Evolutionary conservation across 176 grass and related monocot genomes (phyloP).

Genomic region (Puccinellia tenuiflora): DNA sequence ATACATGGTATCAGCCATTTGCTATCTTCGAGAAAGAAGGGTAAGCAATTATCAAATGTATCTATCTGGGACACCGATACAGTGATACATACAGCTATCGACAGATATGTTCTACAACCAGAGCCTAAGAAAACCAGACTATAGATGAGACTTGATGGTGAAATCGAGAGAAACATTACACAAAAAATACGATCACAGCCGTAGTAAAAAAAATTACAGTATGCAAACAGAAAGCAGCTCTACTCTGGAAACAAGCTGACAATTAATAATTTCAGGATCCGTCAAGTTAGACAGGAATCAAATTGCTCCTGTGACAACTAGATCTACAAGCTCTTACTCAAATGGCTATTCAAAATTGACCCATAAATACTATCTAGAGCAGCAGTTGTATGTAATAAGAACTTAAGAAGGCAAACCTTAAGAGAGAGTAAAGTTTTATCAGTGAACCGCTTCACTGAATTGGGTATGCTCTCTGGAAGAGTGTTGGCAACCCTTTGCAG

Average conservation of each 20-base stretch:
- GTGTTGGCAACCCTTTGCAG: slow-evolving; percentile 77
- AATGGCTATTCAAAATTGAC: neutral
- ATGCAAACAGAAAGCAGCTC: neutral
- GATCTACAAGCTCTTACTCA: neutral
- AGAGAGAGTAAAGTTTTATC: slow-evolving; percentile 69
- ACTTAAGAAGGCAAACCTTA: slow-evolving; percentile 43
- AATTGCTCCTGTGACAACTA: neutral
- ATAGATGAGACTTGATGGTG: neutral
- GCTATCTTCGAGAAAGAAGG: neutral
- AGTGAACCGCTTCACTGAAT: slow-evolving; percentile 75
- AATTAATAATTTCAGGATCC: neutral
- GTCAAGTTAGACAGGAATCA: neutral
- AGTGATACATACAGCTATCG: neutral
- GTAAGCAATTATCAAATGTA: neutral
- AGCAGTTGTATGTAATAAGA: slow-evolving; percentile 14
- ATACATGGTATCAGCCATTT: neutral
- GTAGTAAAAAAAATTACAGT: neutral
- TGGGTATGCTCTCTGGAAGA: slow-evolving; percentile 58
- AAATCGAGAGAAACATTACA: neutral
- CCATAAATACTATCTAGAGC: neutral
- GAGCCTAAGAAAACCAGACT: neutral
- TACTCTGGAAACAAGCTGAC: neutral
- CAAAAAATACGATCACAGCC: neutral
- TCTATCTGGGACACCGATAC: neutral
- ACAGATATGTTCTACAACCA: neutral